Evolutionary conservation across 2,329 filamentous ascomycete species (phyloP), one percentile per base, ranked within the genome.

Genomic region (Aspergillus sp.): DNA sequence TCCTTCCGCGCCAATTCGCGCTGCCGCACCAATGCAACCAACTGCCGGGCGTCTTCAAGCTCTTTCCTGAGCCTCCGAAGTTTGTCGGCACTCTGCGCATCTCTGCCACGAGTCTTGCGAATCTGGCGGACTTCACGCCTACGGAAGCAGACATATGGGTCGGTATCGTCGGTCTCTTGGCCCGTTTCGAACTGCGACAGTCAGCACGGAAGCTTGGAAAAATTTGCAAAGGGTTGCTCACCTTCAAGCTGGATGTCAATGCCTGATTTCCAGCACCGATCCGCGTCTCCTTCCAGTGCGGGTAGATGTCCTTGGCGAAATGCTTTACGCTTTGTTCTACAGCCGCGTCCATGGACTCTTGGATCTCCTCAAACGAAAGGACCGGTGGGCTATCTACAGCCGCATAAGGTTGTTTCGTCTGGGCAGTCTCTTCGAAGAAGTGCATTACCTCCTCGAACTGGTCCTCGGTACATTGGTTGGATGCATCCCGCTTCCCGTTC

Each of bases 111-210:
- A 33, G 93, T 98, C 74, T 97, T 98, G 60, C 93, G 86, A 44
- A 90, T 91, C 67, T 95, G 89, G 49, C 93, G 85, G 42, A 95
- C 88, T 70, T 98, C 93, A 54, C 93, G 87, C 59, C 93, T 84
- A 65, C 93, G 83, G 80, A 98, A 98, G 72, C 93, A 98, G 61
- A 98, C 90, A 72, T 95, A 98, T 43, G 93, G 93, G 70, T 98
- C 93, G 60, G 88, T 83, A 65, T 98, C 93, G 68, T 98, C 93
- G 52, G 85, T 94, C 56, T 97, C 91, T 64, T 89, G 86, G 54
- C 93, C 89, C 42, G 85, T 94, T 73, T 98, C 93, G 56, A 95
- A 93, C 74, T 76, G 61, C 46, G 37, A 13, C 4, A 17, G 55
- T 61, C 47, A 63, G 60, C 47, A 44, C 42, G 39, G 7, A 17